A percentile compares a stretch with the other conserved stretches of the same genome.
These are phyloP conservation scores for Botrytis fabae DNA, from an alignment of 2,329 filamentous ascomycete species.

Conservation along the genomic window DNA sequence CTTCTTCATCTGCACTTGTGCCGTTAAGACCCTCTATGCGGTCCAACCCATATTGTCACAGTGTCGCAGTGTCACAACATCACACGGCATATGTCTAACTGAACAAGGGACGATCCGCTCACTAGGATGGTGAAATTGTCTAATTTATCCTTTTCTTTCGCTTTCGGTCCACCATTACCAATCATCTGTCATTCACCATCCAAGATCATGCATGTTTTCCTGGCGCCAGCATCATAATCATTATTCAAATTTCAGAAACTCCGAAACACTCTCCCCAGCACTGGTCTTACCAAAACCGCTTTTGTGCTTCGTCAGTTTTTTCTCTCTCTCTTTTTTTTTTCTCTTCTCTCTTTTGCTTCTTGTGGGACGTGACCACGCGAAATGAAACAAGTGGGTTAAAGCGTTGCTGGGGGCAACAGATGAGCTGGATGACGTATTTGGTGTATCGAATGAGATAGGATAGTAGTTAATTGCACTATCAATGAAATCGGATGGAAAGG, in stretches of 20 bases:
- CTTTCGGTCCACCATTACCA: background rate
- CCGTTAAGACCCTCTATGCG: background rate
- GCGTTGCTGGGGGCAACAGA: background rate
- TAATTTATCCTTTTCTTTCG: constrained; percentile 7
- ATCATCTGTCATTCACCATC: background rate
- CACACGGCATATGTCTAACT: constrained; percentile 1
- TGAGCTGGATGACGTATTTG: background rate
- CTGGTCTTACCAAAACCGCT: background rate
- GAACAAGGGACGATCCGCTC: constrained; percentile 19
- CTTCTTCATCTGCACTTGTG: background rate
- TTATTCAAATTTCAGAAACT: background rate
- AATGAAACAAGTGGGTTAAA: background rate
- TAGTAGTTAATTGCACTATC: background rate
- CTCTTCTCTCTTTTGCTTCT: background rate
- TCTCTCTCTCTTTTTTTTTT: background rate
- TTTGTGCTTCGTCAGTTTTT: background rate
- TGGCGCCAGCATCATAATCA: background rate
- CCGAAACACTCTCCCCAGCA: background rate
- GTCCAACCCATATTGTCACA: background rate
- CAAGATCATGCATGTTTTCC: background rate
- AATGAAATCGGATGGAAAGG: background rate
- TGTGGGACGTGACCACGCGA: background rate
- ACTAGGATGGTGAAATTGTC: background rate
- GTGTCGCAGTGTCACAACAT: background rate
- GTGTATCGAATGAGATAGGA: background rate